phyloP scores from a whole-genome alignment of 2,329 filamentous ascomycete species.

The Fusarium devonianum region DNA sequence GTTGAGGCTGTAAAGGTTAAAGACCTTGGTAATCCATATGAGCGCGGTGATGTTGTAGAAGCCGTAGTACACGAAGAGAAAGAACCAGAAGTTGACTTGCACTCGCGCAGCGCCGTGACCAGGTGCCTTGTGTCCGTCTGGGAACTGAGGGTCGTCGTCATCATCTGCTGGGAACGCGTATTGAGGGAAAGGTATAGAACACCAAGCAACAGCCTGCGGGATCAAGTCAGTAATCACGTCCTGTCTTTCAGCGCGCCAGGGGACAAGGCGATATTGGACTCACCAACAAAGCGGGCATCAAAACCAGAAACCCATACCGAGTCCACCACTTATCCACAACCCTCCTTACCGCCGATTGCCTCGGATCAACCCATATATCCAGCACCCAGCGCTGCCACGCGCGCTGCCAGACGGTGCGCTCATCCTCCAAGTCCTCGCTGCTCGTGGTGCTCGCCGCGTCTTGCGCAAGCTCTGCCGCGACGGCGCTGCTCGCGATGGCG shows the following conservation, averaged over 20 bases:
- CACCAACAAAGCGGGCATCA: conserved; percentile 67
- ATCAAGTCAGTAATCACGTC: conserved; percentile 13
- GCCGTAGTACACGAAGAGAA: conserved; percentile 73
- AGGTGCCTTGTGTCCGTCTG: conserved; percentile 54
- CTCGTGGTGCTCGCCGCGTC: conserved; percentile 33
- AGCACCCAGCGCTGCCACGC: conserved; percentile 49
- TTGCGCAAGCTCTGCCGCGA: conserved; percentile 53
- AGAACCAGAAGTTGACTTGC: conserved; percentile 75
- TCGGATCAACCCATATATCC: conserved; percentile 68
- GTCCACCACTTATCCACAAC: conserved; percentile 70
- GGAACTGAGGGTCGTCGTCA: conserved; percentile 47
- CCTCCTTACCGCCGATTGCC: conserved; percentile 63
- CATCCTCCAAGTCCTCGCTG: conserved; percentile 45
- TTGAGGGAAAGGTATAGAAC: conserved; percentile 70
- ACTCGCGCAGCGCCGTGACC: conserved; percentile 70
- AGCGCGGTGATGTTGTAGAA: conserved; percentile 73
- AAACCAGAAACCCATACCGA: conserved; percentile 66
- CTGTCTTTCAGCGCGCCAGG: no score
- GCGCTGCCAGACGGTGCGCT: conserved; percentile 46
- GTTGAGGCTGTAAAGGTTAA: conserved; percentile 74
- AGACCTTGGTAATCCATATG: conserved; percentile 75
- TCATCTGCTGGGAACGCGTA: conserved; percentile 61
- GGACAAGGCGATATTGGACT: conserved; percentile 37
- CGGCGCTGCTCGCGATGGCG: conserved; percentile 45
- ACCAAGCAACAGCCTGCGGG: conserved; percentile 67